Evolutionary conservation across 2,329 filamentous ascomycete species (phyloP).

Genomic region (Beauveria asiatica): DNA sequence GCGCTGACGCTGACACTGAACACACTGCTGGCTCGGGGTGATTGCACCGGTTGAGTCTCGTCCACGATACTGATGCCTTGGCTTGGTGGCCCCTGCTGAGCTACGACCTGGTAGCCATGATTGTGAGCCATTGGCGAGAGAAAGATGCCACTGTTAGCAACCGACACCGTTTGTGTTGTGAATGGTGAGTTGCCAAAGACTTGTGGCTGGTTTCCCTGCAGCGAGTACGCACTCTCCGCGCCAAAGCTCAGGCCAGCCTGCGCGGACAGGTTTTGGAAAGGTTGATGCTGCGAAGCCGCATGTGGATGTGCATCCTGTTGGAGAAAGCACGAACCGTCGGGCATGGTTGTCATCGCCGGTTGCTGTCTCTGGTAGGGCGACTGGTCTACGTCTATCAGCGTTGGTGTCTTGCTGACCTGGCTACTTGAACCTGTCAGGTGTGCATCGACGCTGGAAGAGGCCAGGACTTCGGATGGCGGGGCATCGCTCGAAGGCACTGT

Average conservation of each 20-base stretch:
- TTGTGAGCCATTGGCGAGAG: neutral
- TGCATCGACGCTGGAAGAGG: neutral
- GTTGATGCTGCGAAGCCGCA: neutral
- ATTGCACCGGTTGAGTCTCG: neutral
- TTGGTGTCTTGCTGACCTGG: neutral
- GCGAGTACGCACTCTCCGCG: neutral
- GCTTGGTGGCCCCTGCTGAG: conserved; percentile 1
- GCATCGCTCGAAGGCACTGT: neutral
- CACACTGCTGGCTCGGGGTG: neutral
- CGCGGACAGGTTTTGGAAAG: neutral
- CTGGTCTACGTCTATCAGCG: neutral
- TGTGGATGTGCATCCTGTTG: neutral
- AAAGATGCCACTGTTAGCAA: neutral
- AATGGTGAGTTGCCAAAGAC: neutral
- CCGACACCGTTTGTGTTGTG: neutral
- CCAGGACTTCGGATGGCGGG: neutral
- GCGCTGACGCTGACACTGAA: neutral
- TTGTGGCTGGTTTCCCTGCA: neutral
- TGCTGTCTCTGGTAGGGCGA: neutral
- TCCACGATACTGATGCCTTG: conserved; percentile 9
- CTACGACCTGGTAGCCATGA: neutral
- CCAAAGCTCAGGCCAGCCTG: neutral
- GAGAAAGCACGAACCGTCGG: neutral
- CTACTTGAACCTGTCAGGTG: neutral
- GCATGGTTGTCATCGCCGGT: neutral